Evolutionary conservation across 148 eudicot genomes (phyloP), one percentile per base, ranked within the genome.

Genomic region (Fallopia convolvulus): DNA sequence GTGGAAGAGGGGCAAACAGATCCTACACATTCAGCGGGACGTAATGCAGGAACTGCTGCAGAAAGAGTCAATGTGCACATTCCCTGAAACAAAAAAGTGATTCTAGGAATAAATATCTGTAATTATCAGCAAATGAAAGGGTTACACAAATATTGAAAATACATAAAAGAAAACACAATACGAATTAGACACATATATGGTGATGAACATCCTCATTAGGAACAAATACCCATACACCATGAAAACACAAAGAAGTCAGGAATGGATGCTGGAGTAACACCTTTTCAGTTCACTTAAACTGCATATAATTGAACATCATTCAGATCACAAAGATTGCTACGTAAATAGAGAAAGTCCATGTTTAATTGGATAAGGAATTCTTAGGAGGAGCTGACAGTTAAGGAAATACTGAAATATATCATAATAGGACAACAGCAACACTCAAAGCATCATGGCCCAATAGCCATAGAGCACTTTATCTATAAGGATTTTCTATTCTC

Each of bases 61-160:
- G 86, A 85, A 36, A 81, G 32, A 42, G 88, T 84, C 81, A 89
- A 77, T 18, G 77, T 82, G 73, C 82, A 82, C 79, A 82, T 82
- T 9, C 82, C 84, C 79, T 79, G 36, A 77, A 8, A 47, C 58
- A 20, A 55, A 20, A 20, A 61, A 70, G 20, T 75, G 39, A 10
- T 61, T 26, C 12, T 23, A 61, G 30, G 5, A 32, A 72, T 44
- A 76, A 26, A 40, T 36, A 33, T 42, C 49, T 71, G 11, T 8
- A 40, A 20, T 20, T 5, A 39, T 39, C 23, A 39, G 23, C 21
- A 36, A 39, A 39, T 18, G 15, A 42, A 40, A 21, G 17, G 74
- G 46, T 39, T 70, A 39, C 1, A 71, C 21, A 71, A 4, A n/a
- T 0, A 55, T 3, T 3, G 21, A 11, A 5, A 6, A 39, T 9